Evolutionary conservation across 2,329 filamentous ascomycete species (phyloP).

Genomic region (Diaporthe sp.): DNA sequence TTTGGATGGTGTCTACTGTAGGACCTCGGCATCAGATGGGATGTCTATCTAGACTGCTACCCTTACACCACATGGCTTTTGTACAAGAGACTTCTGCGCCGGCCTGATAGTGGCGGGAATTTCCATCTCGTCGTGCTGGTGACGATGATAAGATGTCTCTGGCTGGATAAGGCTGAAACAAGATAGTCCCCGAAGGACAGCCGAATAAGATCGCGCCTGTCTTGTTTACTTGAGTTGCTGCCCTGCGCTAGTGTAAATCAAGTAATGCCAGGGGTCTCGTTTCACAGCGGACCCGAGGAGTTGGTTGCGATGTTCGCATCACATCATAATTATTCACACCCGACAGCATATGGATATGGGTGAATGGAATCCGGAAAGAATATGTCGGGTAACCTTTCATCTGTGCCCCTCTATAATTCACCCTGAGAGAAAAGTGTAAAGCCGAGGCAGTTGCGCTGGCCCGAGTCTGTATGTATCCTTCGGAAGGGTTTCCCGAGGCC

Average conservation of each 20-base stretch:
- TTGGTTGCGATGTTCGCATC: background rate
- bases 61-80: background rate
- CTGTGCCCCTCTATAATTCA: background rate
- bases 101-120: background rate
- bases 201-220: background rate
- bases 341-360: background rate
- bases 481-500: background rate
- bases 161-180: background rate
- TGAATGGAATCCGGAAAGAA: background rate
- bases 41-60: background rate
- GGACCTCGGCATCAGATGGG: background rate
- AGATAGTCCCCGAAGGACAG: background rate
- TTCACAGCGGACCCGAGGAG: background rate
- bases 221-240: background rate
- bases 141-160: background rate
- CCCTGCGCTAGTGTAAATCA: background rate
- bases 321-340: background rate
- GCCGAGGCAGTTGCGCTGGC: background rate
- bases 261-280: background rate
- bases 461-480: background rate
- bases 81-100: background rate
- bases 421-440: background rate
- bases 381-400: background rate
- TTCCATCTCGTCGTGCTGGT: background rate
- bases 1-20: background rate